Conservation (phyloP, 768 basidiomycete species). For the Agaricus sinodeliciosus region DNA sequence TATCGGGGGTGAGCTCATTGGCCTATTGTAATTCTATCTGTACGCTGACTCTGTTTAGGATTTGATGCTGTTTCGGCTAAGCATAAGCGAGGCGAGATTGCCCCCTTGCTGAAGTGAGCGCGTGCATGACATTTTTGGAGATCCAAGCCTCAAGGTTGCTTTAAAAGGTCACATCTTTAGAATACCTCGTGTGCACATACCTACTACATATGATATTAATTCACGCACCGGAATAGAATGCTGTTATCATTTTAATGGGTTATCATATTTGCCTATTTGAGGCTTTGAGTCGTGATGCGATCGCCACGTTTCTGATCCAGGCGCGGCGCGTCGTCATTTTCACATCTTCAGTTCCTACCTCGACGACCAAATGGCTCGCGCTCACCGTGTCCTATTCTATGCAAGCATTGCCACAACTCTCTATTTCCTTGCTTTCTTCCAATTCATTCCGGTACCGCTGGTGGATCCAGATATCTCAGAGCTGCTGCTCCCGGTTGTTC, state of each 20-base stretch:
- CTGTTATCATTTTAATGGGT: not conserved
- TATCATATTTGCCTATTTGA: not conserved
- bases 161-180: not conserved
- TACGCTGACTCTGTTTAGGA: slow-evolving; percentile 20
- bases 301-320: slow-evolving; percentile 9
- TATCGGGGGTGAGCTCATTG: slow-evolving; percentile 39
- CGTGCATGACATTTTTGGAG: too few species aligned
- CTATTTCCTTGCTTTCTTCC: slow-evolving; percentile 54
- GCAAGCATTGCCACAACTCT: slow-evolving; percentile 34
- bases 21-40: too few species aligned
- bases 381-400: slow-evolving; percentile 43
- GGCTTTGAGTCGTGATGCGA: not conserved
- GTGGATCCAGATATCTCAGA: slow-evolving; percentile 37
- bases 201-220: not conserved
- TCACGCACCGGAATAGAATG: not conserved
- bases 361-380: slow-evolving; percentile 48
- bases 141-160: not conserved
- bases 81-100: slow-evolving; percentile 23
- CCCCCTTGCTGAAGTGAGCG: slow-evolving; percentile 24
- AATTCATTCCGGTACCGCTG: slow-evolving; percentile 48
- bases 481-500: slow-evolving; percentile 54
- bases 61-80: slow-evolving; percentile 29
- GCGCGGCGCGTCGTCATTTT: not conserved
- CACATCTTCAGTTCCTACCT: not conserved
- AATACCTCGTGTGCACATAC: not conserved